A percentile compares a stretch with the other conserved stretches of the same genome.
phyloP scores from a whole-genome alignment of 1,284 basidiomycete genomes.

The Naganishia sp. region DNA sequence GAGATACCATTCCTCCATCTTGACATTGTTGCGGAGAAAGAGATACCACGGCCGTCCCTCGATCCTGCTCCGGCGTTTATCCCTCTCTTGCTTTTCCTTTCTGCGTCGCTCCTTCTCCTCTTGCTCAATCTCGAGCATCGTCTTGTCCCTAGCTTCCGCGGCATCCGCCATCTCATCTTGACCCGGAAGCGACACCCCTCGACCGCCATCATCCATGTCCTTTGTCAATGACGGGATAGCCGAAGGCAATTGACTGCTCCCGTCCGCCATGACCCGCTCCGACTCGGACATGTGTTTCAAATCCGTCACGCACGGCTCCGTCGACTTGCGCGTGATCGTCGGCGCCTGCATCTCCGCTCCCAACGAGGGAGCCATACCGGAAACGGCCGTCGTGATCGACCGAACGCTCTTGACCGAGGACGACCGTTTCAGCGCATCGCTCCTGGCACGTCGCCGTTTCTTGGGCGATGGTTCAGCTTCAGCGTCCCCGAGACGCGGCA shows the following conservation, averaged over 20 bases:
- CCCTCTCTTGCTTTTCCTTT: conserved; percentile 56
- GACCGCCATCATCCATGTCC: conserved; percentile 41
- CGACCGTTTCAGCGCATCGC: conserved; percentile 10
- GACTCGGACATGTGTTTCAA: conserved; percentile 16
- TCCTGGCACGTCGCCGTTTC: conserved; percentile 1
- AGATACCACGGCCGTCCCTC: conserved; percentile 76
- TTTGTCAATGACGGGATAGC: conserved; percentile 38
- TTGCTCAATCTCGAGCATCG: conserved; percentile 49
- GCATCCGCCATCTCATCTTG: conserved; percentile 56
- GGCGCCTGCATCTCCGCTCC: conserved; percentile 3
- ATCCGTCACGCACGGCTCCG: conserved; percentile 5
- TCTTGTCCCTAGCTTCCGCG: conserved; percentile 48
- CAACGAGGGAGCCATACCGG: conserved; percentile 4
- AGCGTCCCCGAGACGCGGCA: conserved; percentile 40
- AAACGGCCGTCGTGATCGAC: neutral
- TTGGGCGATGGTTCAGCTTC: conserved; percentile 35
- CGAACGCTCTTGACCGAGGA: conserved; percentile 1
- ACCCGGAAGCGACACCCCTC: conserved; percentile 17
- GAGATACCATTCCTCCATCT: conserved; percentile 88
- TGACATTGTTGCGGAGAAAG: conserved; percentile 76
- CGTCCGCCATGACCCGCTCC: neutral
- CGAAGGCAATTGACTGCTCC: neutral
- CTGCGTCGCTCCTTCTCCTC: conserved; percentile 55
- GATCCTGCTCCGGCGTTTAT: conserved; percentile 53
- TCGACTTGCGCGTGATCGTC: conserved; percentile 17